These are phyloP conservation scores for Monosporozyma servazzii DNA, from an alignment of 805 yeast genomes.

Conservation along the genomic window DNA sequence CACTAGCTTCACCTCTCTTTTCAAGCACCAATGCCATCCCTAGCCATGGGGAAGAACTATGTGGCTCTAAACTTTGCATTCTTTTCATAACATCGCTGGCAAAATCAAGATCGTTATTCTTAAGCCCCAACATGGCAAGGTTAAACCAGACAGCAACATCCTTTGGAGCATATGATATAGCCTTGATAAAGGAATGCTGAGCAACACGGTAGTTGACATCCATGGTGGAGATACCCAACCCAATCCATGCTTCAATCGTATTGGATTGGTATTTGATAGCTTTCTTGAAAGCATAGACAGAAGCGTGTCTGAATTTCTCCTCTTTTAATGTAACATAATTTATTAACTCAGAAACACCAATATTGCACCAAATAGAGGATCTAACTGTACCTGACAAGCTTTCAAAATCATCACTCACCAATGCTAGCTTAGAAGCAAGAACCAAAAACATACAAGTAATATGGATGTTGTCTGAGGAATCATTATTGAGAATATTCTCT, in stretches of 20 bases:
- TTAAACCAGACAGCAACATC: slow-evolving; percentile 72
- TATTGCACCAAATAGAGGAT: slow-evolving; percentile 53
- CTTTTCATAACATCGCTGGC: slow-evolving; percentile 65
- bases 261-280: slow-evolving; percentile 65
- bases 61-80: slow-evolving; percentile 78
- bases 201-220: slow-evolving; percentile 59
- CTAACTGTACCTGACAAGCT: slow-evolving; percentile 37
- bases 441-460: slow-evolving; percentile 36
- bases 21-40: slow-evolving; percentile 67
- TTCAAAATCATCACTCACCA: slow-evolving; percentile 16
- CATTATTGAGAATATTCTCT: slow-evolving; percentile 13
- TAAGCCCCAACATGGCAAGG: slow-evolving; percentile 66
- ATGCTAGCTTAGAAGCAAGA: slow-evolving; percentile 39
- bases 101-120: slow-evolving; percentile 56
- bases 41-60: slow-evolving; percentile 66
- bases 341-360: slow-evolving; percentile 57
- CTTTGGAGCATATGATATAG: slow-evolving; percentile 58
- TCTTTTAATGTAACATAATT: slow-evolving; percentile 32
- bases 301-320: slow-evolving; percentile 34
- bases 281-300: slow-evolving; percentile 51
- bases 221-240: slow-evolving; percentile 69
- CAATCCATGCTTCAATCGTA: slow-evolving; percentile 70
- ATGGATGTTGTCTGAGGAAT: slow-evolving; percentile 25
- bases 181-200: slow-evolving; percentile 89
- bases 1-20: slow-evolving; percentile 38